Base-by-base conservation (phyloP, 345 rosid genomes). In the Aquilaria sinensis region DNA sequence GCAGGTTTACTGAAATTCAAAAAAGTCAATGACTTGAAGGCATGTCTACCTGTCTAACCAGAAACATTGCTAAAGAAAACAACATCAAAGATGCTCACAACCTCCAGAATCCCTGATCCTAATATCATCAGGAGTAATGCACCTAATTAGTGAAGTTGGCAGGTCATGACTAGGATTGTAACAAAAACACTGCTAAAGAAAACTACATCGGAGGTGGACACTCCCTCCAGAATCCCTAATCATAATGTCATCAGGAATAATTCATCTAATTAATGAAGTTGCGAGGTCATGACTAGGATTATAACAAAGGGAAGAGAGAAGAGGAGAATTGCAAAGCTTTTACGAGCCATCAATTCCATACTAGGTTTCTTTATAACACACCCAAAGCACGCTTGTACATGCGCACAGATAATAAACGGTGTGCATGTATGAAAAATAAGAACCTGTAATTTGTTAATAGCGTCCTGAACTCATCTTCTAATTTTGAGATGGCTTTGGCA, bases 391-490 rank as follows among this genome's bases (percentile, higher is more conserved):
- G 8, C 7, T 37, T 37, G 43, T 23, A 9, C 2, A 37, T 37
- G 43, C 5, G 43, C 43, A 37, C 7, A 3, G 43, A 37, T 37
- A 37, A 37, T 2, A 9, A 37, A 37, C 7, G 0, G 8, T 37
- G 3, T 37, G 43, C 0, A 37, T 37, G 43, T 7, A 37, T 37
- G 1, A 37, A 37, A 37, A 4, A 37, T 37, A 62, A 56, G 54
- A 30, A 91, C 99, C 99, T 94, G 92, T 89, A 85, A 72, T 87
- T 91, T 31, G 78, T 53, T 23, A 95, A 74, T 29, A 95, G 81
- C 72, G 74, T 76, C 67, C 80, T 87, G 73, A 91, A 95, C 86
- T 95, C 99, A 0, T 89, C 99, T 64, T 95, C 96, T 12, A 95
- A 84, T 83, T 91, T 95, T 37, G 84, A 81, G 33, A 90, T 73